Evolutionary conservation across 352 stramenopile genomes (phyloP), one percentile per base, ranked within the genome.

Genomic region (Phytopythium vexans): DNA sequence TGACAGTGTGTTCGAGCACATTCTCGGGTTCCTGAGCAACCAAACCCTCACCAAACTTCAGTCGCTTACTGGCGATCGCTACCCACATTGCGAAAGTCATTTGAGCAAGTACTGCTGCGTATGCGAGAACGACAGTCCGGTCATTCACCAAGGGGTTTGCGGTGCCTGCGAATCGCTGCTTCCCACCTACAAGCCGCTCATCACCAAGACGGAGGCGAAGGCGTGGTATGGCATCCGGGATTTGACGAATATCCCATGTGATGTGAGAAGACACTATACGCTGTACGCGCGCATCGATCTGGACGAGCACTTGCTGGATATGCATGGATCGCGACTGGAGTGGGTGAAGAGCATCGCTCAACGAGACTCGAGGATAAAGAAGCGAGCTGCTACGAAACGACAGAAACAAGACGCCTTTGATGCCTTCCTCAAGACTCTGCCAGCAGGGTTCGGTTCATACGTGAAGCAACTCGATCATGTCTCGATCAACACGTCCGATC

Each of bases 31-130:
- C 34, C 42, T 74, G 21, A 35, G 46, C 33, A 70, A 73, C 38
- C 65, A 72, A 44, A 48, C 56, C 15, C 56, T 69, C 33, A 66
- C 53, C 12, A 72, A 72, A 48, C 45, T 72, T 40, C 64, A 73
- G 32, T 38, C 34, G 11, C 42, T 67, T 27, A 70, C 60, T 32
- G 60, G 64, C 10, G 56, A 66, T 32, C 34, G 8, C 3, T 72
- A 61, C 42, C 6, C 14, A 1, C 1, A 49, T 1, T 72, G 64
- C 44, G 49, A 68, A n/a, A 40, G 47, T 2, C 9, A 51, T 33
- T 36, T 72, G 34, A 52, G 45, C 16, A 47, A 16, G 2, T 54
- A 49, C 38, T 72, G 60, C 43, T 63, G 60, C 39, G 41, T 44
- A 21, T 72, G 64, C 41, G 64, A 72, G 43, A 56, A 69, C 41